Evolutionary conservation across 2,329 filamentous ascomycete species (phyloP).

Genomic region (Lecanicillium sp.): DNA sequence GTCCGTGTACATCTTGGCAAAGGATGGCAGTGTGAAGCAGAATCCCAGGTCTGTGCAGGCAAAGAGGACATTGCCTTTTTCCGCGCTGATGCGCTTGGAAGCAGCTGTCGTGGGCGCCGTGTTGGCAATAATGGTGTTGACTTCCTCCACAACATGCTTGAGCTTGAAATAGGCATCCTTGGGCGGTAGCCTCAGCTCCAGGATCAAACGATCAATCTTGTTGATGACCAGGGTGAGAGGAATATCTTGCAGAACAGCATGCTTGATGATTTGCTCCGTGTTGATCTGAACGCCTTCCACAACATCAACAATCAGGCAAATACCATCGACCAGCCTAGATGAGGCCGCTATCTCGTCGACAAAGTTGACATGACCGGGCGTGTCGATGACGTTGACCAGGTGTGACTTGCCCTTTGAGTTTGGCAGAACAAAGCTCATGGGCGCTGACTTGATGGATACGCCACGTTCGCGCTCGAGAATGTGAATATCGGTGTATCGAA

Average conservation of each 20-base stretch:
- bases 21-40: conserved; percentile 92
- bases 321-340: conserved; percentile 79
- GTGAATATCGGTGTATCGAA: conserved; percentile 92
- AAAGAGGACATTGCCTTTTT: conserved; percentile 97
- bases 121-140: conserved; percentile 92
- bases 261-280: conserved; percentile 94
- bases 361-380: conserved; percentile 96
- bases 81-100: conserved; percentile 75
- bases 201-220: conserved; percentile 92
- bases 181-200: conserved; percentile 89
- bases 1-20: conserved; percentile 93
- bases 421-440: conserved; percentile 88
- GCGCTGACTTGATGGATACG: conserved; percentile 83
- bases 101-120: conserved; percentile 75
- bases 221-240: conserved; percentile 89
- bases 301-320: conserved; percentile 90
- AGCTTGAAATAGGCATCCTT: conserved; percentile 98
- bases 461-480: conserved; percentile 83
- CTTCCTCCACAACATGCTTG: conserved; percentile 96
- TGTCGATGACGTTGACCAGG: conserved; percentile 90
- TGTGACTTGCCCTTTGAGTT: conserved; percentile 90
- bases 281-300: conserved; percentile 99
- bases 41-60: conserved; percentile 89
- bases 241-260: conserved; percentile 83
- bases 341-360: conserved; percentile 92